Conservation (phyloP, 1,284 basidiomycete species). For the Leccinum fuscescens region DNA sequence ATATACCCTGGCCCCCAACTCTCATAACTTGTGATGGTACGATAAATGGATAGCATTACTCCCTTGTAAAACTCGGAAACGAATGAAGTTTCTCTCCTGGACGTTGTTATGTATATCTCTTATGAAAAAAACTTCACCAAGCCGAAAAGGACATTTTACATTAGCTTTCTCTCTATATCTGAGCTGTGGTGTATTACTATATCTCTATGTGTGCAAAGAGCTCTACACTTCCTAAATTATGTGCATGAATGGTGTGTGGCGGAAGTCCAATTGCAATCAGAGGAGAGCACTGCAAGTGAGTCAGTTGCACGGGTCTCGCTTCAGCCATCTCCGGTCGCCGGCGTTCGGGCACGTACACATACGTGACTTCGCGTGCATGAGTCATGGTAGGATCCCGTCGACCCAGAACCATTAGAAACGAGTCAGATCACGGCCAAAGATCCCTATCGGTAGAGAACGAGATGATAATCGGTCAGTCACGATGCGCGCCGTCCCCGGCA, state of each 20-base stretch:
- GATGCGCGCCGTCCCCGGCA: constrained; percentile 6
- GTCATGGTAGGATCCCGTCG: background rate
- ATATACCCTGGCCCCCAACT: constrained; percentile 7
- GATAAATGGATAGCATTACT: constrained; percentile 24
- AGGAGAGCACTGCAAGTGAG: background rate
- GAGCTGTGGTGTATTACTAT: background rate
- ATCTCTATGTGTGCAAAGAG: background rate
- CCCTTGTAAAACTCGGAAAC: background rate
- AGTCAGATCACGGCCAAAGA: constrained; percentile 80
- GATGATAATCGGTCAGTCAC: constrained; percentile 29
- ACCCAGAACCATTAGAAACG: constrained; percentile 53
- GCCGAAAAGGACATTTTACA: background rate
- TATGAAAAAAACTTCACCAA: background rate
- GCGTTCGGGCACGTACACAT: background rate
- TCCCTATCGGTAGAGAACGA: constrained; percentile 43
- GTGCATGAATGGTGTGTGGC: background rate
- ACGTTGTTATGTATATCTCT: background rate
- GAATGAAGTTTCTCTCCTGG: background rate
- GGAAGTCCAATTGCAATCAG: background rate
- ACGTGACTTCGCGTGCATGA: background rate
- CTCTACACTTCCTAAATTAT: background rate
- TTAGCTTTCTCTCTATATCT: background rate
- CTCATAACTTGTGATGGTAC: constrained; percentile 17
- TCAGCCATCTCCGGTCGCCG: background rate
- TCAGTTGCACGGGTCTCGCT: constrained; percentile 4